phyloP scores from a whole-genome alignment of 148 eudicot genomes.

The Fagopyrum esculentum region DNA sequence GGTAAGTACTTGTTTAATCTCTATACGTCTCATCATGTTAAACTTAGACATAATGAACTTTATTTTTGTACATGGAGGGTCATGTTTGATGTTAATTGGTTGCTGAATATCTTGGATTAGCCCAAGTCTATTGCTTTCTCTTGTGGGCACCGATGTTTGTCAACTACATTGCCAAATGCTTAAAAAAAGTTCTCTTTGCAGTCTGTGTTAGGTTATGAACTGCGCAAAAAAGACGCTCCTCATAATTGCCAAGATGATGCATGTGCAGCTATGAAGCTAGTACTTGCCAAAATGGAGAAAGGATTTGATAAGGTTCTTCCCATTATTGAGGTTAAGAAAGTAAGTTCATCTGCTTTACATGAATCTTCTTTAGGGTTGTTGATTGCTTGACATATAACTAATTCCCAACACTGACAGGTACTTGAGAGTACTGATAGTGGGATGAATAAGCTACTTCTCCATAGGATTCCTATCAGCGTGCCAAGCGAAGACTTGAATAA shows the following conservation, averaged over 20 bases:
- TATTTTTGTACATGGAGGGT: too few relatives aligned
- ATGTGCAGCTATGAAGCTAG: constrained; percentile 90
- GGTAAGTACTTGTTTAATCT: constrained; percentile 35
- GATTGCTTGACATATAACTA: not conserved
- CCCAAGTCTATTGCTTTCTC: too few relatives aligned
- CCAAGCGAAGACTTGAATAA: constrained; percentile 48
- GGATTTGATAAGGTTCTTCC: constrained; percentile 43
- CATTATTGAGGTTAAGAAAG: constrained; percentile 20
- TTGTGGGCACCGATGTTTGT: too few relatives aligned
- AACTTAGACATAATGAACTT: too few relatives aligned
- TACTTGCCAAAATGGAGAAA: constrained; percentile 61
- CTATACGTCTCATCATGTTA: not conserved
- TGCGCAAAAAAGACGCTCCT: constrained; percentile 62
- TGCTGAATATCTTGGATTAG: too few relatives aligned
- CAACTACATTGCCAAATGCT: not conserved
- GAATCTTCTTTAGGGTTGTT: not conserved
- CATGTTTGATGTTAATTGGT: too few relatives aligned
- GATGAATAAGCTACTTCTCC: constrained; percentile 54
- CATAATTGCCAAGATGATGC: constrained; percentile 97
- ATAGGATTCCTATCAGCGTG: constrained; percentile 57
- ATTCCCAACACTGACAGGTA: constrained; percentile 28
- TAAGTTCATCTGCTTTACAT: not conserved
- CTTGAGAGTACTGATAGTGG: constrained; percentile 32
- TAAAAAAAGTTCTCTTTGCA: constrained; percentile 21
- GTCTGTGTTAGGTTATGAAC: constrained; percentile 73